These are phyloP conservation scores for Handroanthus guayacan DNA, from an alignment of 257 asterid genomes.

Conservation along the genomic window DNA sequence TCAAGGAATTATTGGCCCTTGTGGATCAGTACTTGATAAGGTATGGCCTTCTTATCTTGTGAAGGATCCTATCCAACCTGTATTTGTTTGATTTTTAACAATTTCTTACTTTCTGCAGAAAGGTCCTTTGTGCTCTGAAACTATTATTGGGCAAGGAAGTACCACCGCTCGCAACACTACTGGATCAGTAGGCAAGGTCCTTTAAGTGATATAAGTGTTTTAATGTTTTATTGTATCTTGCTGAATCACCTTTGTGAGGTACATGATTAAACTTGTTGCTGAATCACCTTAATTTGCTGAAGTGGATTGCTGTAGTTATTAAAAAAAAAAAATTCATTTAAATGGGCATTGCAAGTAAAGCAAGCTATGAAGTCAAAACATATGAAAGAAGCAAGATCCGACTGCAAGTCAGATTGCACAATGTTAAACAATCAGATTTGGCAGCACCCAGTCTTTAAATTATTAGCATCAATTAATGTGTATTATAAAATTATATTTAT, in stretches of 20 bases:
- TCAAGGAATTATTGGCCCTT: slow-evolving; percentile 97
- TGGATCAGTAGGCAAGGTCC: too few species aligned
- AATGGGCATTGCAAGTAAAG: not conserved
- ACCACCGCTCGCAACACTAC: slow-evolving; percentile 96
- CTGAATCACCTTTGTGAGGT: too few species aligned
- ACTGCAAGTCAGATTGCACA: not conserved
- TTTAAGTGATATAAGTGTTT: too few species aligned
- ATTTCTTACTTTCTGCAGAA: slow-evolving; percentile 68
- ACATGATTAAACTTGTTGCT: too few species aligned
- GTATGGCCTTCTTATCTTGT: slow-evolving; percentile 48
- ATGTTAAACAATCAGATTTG: not conserved
- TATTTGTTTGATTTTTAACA: slow-evolving; percentile 36
- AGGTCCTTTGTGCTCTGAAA: slow-evolving; percentile 90
- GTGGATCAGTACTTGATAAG: slow-evolving; percentile 98
- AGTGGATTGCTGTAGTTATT: too few species aligned
- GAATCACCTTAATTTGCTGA: too few species aligned
- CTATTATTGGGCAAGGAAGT: slow-evolving; percentile 91
- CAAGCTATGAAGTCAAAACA: not conserved
- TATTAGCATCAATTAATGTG: not conserved
- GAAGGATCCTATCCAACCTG: slow-evolving; percentile 30
- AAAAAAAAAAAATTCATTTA: too few species aligned
- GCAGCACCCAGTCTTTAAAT: not conserved
- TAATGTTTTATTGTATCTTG: too few species aligned
- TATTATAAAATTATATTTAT: too few species aligned
- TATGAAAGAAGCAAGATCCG: too few species aligned